These are phyloP conservation scores for Chaetomium globosum DNA, from an alignment of 2,329 filamentous ascomycete genomes.

Conservation along the genomic window DNA sequence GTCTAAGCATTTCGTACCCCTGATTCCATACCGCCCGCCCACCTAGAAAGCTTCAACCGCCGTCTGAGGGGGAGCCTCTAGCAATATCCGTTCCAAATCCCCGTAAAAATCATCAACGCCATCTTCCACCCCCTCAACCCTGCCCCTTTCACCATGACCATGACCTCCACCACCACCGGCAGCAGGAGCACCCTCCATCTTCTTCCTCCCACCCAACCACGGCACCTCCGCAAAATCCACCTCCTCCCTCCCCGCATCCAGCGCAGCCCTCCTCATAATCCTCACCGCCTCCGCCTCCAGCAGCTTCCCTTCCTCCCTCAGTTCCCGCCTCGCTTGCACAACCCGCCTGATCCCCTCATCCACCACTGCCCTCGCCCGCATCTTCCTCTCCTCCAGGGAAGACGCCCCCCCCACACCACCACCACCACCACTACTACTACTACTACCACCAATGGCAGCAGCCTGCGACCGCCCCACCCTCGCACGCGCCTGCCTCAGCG, in stretches of 20 bases:
- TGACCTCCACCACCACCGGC: neutral
- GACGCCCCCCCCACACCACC: constrained; percentile 22
- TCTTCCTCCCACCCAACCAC: constrained; percentile 28
- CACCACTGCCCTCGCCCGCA: constrained; percentile 32
- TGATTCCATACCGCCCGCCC: neutral
- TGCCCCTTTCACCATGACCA: neutral
- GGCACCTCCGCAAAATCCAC: constrained; percentile 35
- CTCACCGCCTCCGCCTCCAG: constrained; percentile 36
- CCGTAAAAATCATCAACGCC: constrained; percentile 8
- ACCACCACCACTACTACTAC: too few species aligned
- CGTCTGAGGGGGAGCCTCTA: constrained; percentile 6
- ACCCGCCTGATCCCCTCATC: constrained; percentile 34
- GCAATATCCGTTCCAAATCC: constrained; percentile 13
- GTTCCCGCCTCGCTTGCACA: constrained; percentile 29
- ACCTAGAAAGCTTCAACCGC: constrained; percentile 18
- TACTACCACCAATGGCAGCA: too few species aligned
- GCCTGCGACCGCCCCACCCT: constrained; percentile 23
- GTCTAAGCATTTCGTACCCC: neutral
- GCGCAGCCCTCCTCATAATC: constrained; percentile 41
- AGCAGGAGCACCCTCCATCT: neutral
- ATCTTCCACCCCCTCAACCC: neutral
- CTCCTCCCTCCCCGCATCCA: constrained; percentile 34
- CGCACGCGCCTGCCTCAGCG: constrained; percentile 35
- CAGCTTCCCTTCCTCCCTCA: constrained; percentile 31
- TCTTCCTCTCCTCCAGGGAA: constrained; percentile 19